A percentile compares a stretch with the other conserved stretches of the same genome.
Evolutionary conservation across 345 rosid genomes (phyloP).

Genomic region (Boechera stricta): DNA sequence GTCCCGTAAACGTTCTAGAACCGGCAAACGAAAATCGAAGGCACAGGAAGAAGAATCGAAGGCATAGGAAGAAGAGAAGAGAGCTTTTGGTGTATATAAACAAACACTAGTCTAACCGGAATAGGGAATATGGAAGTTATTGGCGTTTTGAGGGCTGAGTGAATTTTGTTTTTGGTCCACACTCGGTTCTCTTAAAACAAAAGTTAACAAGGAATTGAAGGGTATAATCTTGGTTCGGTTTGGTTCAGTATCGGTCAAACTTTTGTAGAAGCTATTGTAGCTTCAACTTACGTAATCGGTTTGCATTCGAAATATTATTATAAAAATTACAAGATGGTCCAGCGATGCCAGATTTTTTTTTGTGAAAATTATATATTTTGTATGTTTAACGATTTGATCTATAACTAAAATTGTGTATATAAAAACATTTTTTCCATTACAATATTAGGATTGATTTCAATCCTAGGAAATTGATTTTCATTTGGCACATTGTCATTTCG

Average conservation of each 20-base stretch:
- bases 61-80: constrained; percentile 44
- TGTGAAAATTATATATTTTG: neutral
- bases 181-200: constrained; percentile 54
- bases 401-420: too few relatives aligned
- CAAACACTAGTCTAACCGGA: constrained; percentile 27
- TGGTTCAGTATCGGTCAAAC: constrained; percentile 12
- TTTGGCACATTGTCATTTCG: too few relatives aligned
- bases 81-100: constrained; percentile 12
- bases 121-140: constrained; percentile 7
- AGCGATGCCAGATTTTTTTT: neutral
- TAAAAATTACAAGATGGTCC: neutral
- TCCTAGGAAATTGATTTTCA: too few relatives aligned
- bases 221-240: neutral
- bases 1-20: constrained; percentile 61
- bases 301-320: neutral
- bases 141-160: constrained; percentile 53
- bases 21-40: constrained; percentile 57
- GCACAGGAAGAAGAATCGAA: constrained; percentile 42
- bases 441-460: too few relatives aligned
- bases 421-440: too few relatives aligned
- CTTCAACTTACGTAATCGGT: neutral
- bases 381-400: too few relatives aligned
- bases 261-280: constrained; percentile 7
- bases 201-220: constrained; percentile 21
- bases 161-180: constrained; percentile 66